Base-by-base conservation (phyloP, 129 eudicot species). In the Erigeron canadensis region DNA sequence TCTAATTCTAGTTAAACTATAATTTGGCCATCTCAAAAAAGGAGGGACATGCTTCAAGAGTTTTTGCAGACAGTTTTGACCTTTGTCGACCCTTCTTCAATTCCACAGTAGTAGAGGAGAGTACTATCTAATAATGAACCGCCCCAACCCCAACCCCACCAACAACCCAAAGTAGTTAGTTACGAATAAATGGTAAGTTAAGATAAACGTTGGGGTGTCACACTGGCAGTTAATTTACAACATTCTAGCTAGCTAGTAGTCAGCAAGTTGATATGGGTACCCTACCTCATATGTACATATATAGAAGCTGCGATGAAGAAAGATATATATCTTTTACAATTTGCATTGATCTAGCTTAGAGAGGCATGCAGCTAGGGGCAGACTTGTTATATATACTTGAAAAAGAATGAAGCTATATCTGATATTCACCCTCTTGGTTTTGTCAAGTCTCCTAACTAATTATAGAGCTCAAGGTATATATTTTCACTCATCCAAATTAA, bases 381-480 rank as follows among this genome's bases (percentile, higher is more conserved):
- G n/a, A n/a, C n/a, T n/a, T n/a, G n/a, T n/a, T n/a, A n/a, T n/a
- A n/a, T n/a, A n/a, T n/a, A n/a, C n/a, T n/a, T n/a, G n/a, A n/a
- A 53, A 61, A 11, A 53, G 58, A 15, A 85, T 79, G 90, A 85
- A 61, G 86, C 41, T 63, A 11, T 51, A 61, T 71, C 57, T 65
- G 38, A 16, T 85, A 10, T 17, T 79, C 42, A 62, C 54, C 62
- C 38, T 79, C 41, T 75, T 85, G 13, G 78, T 85, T 58, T 45
- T 87, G 63, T 71, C 80, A 12, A 59, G 62, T 67, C 70, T 81
- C 62, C 47, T 79, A 19, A 16, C 57, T 42, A n/a, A n/a, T n/a
- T 78, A 56, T 74, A 79, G 77, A 63, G 82, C 81, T 74, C 81
- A 81, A 60, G 93, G 93, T 84, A n/a, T n/a, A n/a, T n/a, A 81